Evolutionary conservation across 495 filamentous ascomycete species (phyloP), one percentile per base, ranked within the genome.

Genomic region (Penicillium mononematosum): DNA sequence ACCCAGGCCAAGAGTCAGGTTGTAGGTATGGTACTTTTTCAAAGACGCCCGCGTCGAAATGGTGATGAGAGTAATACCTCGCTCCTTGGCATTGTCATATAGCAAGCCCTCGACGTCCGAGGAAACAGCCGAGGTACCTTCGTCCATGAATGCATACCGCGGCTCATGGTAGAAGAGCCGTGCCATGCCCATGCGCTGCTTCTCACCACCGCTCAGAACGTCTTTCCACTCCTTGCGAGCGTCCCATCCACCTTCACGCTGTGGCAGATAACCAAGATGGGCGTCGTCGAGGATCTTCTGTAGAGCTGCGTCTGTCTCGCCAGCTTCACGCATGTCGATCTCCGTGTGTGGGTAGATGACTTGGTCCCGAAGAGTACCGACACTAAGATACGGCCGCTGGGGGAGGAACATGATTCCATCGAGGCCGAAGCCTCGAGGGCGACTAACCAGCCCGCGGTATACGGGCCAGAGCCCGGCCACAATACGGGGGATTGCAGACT

Each of bases 371-470:
- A 99, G 79, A 4, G 95, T 99, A n/a, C 95, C 95, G 38, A 93
- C 87, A 67, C 87, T 91, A 19, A 98, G 82, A 66, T 99, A 99
- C 0, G 93, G 91, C 12, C 92, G 82, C 69, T 99, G 95, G 2
- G 95, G 92, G 41, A 98, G 84, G 78, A 98, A 96, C 92, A 99
- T 97, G 73, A 97, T 91, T 42, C 95, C 95, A 53, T 96, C 92
- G 56, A 88, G 77, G 25, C 92, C 94, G 27, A 86, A 81, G 19
- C 74, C 79, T 58, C 93, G 86, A 1, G 95, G 95, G 0, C 90
- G 85, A 52, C 87, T 91, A 31, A 96, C 91, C 6, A 99, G 81
- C 22, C 88, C 94, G 27, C 92, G 89, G 64, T 98, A 99, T 16
- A 93, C 88, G 1, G 95, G 95, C 95, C 95, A 99, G 16, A 99